Percentiles rank a stretch among this genome's conserved stretches.
These are phyloP conservation scores for Xylariomycetidae sp. DNA, from an alignment of 2,329 filamentous ascomycete genomes.

Conservation along the genomic window DNA sequence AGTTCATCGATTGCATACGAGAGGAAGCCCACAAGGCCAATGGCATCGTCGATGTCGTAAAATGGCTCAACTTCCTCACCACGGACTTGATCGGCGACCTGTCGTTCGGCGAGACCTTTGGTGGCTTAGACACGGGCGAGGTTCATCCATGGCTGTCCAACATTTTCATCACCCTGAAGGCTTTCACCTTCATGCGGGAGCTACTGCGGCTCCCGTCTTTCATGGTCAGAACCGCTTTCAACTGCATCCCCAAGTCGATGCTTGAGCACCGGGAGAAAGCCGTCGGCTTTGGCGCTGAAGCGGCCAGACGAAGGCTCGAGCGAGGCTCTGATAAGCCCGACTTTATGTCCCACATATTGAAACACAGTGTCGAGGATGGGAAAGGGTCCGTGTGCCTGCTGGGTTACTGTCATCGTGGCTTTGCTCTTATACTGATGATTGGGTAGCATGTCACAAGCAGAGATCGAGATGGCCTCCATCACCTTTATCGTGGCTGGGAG, in stretches of 20 bases:
- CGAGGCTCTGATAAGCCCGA: conserved; percentile 5
- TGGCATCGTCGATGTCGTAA: conserved; percentile 9
- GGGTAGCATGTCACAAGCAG: conserved; percentile 4
- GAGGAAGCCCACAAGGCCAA: background rate
- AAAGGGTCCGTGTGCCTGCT: background rate
- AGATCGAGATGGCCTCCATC: conserved; percentile 6
- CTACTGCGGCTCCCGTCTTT: conserved; percentile 2
- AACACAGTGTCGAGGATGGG: conserved; percentile 1
- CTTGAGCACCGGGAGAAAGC: background rate
- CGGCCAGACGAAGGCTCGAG: background rate
- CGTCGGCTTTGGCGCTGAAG: background rate
- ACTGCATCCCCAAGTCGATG: conserved; percentile 1
- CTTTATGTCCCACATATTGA: conserved; percentile 8
- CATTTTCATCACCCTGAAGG: conserved; percentile 5
- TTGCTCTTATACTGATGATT: background rate
- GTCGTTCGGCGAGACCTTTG: conserved; percentile 12
- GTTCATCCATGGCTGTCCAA: conserved; percentile 7
- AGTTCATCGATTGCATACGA: conserved; percentile 3
- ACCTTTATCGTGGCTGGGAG: conserved; percentile 34
- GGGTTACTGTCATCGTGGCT: background rate
- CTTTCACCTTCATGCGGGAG: conserved; percentile 6
- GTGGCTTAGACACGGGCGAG: conserved; percentile 4
- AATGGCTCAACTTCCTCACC: conserved; percentile 10
- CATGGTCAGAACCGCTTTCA: background rate
- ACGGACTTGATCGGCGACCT: conserved; percentile 13